Base-by-base conservation (phyloP, 2,329 filamentous ascomycete species). In the Alternaria consortialis region DNA sequence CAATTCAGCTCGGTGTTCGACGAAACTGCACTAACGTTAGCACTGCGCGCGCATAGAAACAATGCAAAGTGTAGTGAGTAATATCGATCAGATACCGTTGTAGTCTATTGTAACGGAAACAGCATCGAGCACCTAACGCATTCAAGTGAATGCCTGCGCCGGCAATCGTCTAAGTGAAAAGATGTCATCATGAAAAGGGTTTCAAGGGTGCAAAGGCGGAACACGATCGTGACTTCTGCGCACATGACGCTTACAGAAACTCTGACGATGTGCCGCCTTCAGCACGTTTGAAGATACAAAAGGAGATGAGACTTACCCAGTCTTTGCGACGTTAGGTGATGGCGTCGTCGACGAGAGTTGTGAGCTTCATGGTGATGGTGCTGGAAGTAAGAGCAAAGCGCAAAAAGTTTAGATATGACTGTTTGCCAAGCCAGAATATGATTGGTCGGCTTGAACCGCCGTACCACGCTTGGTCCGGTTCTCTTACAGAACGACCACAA, bases 81-180 rank as follows among this genome's bases (percentile, higher is more conserved):
- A 44, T 34, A 29, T 25, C 42, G 62, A 67, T 77, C 75, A 78
- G 75, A 78, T 76, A 77, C 75, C 74, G 75, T 78, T 77, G 75
- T 77, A 78, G 75, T 78, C 75, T 77, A 72, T 71, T 67, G 66
- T 70, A 68, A 68, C 67, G 70, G 64, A 62, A 66, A 67, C 73
- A 77, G 66, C 74, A 78, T 73, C 66, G 73, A 71, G 55, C 61
- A 58, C 65, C 58, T 62, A 59, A 64, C 60, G 63, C 68, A 72
- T 65, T 57, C 74, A 77, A 76, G 58, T 75, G 73, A 76, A 74
- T 74, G 72, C 63, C 61, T 68, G 66, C 61, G 61, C 53, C 63
- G 56, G 62, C 61, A 54, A 56, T 62, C 69, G 66, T 57, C 73
- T 69, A 69, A 71, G 70, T 68, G 51, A 65, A 67, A 65, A 63